These are phyloP conservation scores for Hordeum marinum DNA, from an alignment of 176 grass and related monocot species.

Conservation along the genomic window DNA sequence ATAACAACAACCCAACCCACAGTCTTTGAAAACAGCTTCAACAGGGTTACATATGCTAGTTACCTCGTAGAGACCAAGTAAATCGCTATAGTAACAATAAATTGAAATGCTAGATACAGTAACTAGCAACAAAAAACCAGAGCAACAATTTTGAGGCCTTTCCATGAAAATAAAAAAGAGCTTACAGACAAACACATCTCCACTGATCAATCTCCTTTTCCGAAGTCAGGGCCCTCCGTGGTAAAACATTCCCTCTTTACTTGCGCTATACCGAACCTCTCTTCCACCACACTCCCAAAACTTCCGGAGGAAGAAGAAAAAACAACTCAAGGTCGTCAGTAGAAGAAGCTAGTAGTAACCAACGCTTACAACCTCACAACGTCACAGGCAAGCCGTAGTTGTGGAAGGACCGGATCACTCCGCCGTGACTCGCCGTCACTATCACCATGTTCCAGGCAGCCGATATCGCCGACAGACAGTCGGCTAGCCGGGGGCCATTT, in stretches of 20 bases:
- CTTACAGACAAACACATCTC: neutral
- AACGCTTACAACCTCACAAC: conserved; percentile 28
- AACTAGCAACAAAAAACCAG: neutral
- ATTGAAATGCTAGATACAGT: neutral
- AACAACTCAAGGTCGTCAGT: conserved; percentile 7
- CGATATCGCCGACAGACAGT: conserved; percentile 24
- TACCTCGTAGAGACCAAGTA: neutral
- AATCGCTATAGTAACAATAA: neutral
- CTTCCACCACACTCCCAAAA: conserved; percentile 6
- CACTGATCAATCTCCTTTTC: neutral
- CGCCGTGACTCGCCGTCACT: conserved; percentile 61
- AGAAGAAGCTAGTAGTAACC: neutral
- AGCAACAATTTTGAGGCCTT: neutral
- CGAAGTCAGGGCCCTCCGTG: neutral
- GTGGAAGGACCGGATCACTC: conserved; percentile 72
- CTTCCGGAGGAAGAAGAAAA: neutral
- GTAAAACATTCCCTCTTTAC: neutral
- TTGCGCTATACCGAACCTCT: neutral
- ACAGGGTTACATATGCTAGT: too few relatives aligned
- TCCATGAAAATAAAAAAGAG: neutral
- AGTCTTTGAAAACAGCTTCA: too few relatives aligned
- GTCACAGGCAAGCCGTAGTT: conserved; percentile 82
- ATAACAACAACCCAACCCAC: too few relatives aligned
- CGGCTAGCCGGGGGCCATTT: neutral
- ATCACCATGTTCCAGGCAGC: conserved; percentile 67